These are phyloP conservation scores for Fusarium sp. DNA, from an alignment of 2,329 filamentous ascomycete genomes.

Conservation along the genomic window DNA sequence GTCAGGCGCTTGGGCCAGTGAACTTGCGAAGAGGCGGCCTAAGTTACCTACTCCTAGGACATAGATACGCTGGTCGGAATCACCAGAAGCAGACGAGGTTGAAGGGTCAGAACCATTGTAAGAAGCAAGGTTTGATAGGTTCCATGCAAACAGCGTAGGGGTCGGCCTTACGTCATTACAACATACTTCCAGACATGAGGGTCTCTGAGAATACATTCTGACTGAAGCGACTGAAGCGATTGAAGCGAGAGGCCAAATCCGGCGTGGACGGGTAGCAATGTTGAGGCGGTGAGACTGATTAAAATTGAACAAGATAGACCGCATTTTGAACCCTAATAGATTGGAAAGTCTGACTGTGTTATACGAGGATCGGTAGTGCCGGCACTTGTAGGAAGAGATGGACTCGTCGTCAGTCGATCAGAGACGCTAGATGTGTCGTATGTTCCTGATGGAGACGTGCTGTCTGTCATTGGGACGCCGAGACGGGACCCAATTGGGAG, in stretches of 20 bases:
- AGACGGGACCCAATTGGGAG: neutral
- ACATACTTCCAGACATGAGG: slow-evolving; percentile 48
- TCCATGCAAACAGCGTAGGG: slow-evolving; percentile 52
- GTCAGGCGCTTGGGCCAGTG: slow-evolving; percentile 66
- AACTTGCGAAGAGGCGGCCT: slow-evolving; percentile 80
- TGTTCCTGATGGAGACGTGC: neutral
- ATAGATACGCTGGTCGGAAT: slow-evolving; percentile 66
- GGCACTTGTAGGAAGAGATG: neutral
- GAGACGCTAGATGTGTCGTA: neutral
- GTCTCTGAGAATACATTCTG: slow-evolving; percentile 41
- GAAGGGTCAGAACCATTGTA: neutral
- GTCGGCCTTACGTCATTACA: slow-evolving; percentile 39
- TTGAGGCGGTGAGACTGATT: neutral
- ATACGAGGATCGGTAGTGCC: neutral
- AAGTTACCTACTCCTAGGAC: slow-evolving; percentile 85
- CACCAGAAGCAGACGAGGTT: neutral
- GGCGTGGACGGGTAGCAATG: neutral
- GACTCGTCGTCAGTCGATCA: neutral
- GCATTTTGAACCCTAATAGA: slow-evolving; percentile 2
- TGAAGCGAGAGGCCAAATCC: neutral
- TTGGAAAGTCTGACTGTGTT: neutral
- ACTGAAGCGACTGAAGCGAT: neutral
- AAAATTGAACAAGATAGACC: neutral
- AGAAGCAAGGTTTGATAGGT: slow-evolving; percentile 41
- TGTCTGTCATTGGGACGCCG: neutral